Evolutionary conservation across 2,329 filamentous ascomycete genomes (phyloP).

Genomic region (Colletotrichum incanum): DNA sequence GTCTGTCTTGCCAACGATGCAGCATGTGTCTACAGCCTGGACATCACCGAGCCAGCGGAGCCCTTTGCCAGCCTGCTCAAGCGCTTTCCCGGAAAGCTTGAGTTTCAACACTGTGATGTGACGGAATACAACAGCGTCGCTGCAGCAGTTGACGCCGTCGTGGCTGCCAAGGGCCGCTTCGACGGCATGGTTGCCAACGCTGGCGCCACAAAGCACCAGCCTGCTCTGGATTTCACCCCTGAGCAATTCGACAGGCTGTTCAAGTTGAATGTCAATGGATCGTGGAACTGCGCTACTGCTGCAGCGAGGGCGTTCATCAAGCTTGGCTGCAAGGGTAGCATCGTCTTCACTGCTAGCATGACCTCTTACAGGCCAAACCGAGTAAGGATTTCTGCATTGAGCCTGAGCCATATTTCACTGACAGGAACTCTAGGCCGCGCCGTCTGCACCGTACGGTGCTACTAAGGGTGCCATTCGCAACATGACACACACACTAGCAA

Average conservation of each 20-base stretch:
- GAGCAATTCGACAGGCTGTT: conserved; percentile 32
- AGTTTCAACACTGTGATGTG: conserved; percentile 63
- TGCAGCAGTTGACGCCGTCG: conserved; percentile 58
- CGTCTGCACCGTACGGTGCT: conserved; percentile 64
- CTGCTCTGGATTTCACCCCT: conserved; percentile 57
- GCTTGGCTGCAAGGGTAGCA: conserved; percentile 53
- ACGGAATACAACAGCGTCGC: conserved; percentile 59
- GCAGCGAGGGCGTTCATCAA: conserved; percentile 60
- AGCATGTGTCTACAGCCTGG: conserved; percentile 57
- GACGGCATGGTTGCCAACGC: conserved; percentile 55
- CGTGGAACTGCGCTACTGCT: conserved; percentile 62
- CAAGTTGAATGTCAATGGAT: conserved; percentile 64
- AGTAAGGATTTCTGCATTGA: conserved; percentile 42
- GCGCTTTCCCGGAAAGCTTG: conserved; percentile 58
- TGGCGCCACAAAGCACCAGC: conserved; percentile 54
- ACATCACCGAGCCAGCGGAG: conserved; percentile 56
- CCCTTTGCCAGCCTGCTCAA: conserved; percentile 55
- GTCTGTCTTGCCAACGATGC: conserved; percentile 62
- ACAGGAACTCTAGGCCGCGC: conserved; percentile 55
- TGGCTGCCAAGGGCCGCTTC: conserved; percentile 56
- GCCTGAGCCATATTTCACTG: neutral
- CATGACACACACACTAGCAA: conserved; percentile 59
- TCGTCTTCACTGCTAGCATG: conserved; percentile 65
- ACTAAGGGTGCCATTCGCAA: conserved; percentile 61
- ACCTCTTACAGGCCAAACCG: conserved; percentile 64